Base-by-base conservation (phyloP, 805 yeast species). In the Wickerhamomyces canadensis region DNA sequence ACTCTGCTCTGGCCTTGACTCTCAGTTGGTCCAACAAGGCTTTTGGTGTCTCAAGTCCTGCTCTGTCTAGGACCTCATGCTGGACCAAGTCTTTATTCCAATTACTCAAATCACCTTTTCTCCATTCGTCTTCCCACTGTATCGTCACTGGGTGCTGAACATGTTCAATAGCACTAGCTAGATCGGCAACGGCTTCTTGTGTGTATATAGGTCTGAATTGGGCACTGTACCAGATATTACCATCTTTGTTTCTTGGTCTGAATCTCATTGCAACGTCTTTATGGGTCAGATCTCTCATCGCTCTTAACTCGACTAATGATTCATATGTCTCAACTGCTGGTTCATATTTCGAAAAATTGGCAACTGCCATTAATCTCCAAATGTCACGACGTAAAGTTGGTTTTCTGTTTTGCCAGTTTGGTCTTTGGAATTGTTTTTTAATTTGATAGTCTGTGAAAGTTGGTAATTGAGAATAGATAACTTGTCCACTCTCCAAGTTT, bases 301-400 rank as follows among this genome's bases (percentile, higher is more conserved):
- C 69, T 56, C 94, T 77, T 54, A 89, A 72, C 51, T 82, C 76
- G 5, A 84, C 80, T 39, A 89, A 67, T 19, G 81, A 83, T 42
- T 80, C 75, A 61, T 80, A 87, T 7, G 93, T 82, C 30, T 79
- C 76, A 13, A 77, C 75, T 2, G 95, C 85, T 30, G 69, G 61
- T 34, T 78, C 80, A 54, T 80, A 77, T 35, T 60, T 60, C 27
- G 68, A 67, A 46, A 84, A 74, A 44, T 76, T 76, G 1, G 85
- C 88, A 30, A 88, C 93, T 31, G 93, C 85, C 85, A 91, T 76
- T 36, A 89, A 73, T 51, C 91, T 72, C 97, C 97, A 89, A 35
- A 88, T 68, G 60, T 89, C 98, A 50, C 80, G 72, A 64, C 98
- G 78, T 49, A 78, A 68, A 27, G 76, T 66, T 4, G 97, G 97